Conservation (phyloP, 495 filamentous ascomycete genomes). For the Talaromyces borbonicus region DNA sequence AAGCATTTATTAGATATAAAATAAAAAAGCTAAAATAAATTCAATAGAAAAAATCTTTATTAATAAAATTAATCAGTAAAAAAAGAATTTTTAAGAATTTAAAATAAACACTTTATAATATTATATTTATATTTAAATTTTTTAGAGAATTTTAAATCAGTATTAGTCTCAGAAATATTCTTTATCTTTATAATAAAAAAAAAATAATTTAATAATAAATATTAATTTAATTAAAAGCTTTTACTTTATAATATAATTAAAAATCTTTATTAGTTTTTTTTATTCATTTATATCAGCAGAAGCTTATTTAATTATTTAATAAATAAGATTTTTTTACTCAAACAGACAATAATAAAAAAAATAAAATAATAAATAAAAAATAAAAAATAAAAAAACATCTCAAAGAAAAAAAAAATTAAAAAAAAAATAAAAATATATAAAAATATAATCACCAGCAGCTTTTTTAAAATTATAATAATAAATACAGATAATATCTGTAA, state of each 20-base stretch:
- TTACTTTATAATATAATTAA: neutral
- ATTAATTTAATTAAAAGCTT: no score
- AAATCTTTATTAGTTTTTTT: neutral
- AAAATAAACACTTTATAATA: neutral
- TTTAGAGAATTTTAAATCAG: neutral
- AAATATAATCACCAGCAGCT: constrained; percentile 9
- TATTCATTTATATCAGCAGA: neutral
- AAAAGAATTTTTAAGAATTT: no score
- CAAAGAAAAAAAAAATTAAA: constrained; percentile 10
- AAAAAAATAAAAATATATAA: constrained; percentile 8
- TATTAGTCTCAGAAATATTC: neutral
- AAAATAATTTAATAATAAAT: neutral
- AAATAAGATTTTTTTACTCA: neutral
- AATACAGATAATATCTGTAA: constrained; percentile 9
- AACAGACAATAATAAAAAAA: neutral
- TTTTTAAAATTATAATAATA: constrained; percentile 9
- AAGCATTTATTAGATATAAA: neutral
- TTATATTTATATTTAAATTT: neutral
- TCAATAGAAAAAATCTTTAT: neutral
- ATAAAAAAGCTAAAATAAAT: neutral
- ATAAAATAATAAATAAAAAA: constrained; percentile 6
- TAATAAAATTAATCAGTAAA: neutral
- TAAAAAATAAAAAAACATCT: neutral
- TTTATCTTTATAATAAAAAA: neutral
- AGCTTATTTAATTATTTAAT: neutral